Percentiles rank a stretch among this genome's conserved stretches.
phyloP scores from a whole-genome alignment of 2,329 filamentous ascomycete genomes.

The Colletotrichum filicis region DNA sequence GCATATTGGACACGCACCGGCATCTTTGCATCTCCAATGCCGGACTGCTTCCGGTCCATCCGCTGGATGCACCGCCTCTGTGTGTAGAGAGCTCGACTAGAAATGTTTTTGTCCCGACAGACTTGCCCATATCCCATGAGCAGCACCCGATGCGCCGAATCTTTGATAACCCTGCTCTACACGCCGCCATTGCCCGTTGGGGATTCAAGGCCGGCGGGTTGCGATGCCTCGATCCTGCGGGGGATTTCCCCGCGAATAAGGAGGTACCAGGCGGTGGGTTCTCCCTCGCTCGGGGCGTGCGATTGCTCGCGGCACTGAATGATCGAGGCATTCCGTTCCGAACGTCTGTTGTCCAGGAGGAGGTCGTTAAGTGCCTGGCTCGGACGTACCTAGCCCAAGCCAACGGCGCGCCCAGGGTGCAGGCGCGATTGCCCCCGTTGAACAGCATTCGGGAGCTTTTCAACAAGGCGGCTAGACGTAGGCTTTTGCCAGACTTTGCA shows the following conservation, averaged over 20 bases:
- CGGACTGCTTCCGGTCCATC: slow-evolving; percentile 55
- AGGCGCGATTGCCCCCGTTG: background rate
- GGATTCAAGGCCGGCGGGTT: slow-evolving; percentile 54
- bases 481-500: slow-evolving; percentile 1
- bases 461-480: background rate
- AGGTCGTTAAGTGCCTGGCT: slow-evolving; percentile 29
- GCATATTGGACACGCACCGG: slow-evolving; percentile 54
- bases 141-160: slow-evolving; percentile 60
- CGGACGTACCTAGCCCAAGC: background rate
- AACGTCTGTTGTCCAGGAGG: slow-evolving; percentile 4
- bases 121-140: slow-evolving; percentile 53
- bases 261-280: slow-evolving; percentile 38
- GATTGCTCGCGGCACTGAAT: slow-evolving; percentile 46
- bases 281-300: slow-evolving; percentile 50
- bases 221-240: background rate
- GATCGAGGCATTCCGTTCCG: slow-evolving; percentile 50
- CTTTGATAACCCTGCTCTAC: slow-evolving; percentile 51
- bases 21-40: slow-evolving; percentile 37
- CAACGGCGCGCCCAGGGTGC: background rate
- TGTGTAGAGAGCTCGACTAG: background rate
- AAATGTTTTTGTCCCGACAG: slow-evolving; percentile 44
- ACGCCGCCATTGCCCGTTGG: slow-evolving; percentile 56
- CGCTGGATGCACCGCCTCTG: slow-evolving; percentile 51
- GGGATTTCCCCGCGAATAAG: background rate
- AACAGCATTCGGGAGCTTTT: slow-evolving; percentile 3